Evolutionary conservation across 768 basidiomycete species (phyloP), one percentile per base, ranked within the genome.

Genomic region (Suillus paluster): DNA sequence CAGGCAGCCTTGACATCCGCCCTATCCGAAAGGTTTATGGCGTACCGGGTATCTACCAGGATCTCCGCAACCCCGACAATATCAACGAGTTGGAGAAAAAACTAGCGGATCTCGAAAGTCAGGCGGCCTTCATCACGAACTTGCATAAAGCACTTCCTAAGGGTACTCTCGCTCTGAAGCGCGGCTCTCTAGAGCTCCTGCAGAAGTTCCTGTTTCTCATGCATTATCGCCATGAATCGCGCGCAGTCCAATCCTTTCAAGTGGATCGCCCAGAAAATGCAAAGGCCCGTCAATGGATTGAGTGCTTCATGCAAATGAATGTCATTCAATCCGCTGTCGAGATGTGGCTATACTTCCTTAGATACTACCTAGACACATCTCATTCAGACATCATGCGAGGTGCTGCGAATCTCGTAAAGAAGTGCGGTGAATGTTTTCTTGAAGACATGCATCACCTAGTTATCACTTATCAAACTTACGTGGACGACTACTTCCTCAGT

Each of bases 171-270:
- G 50, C 60, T 19, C n/a, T 77, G n/a, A 66, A 71, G 23, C 62
- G 78, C 33, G 63, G 64, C 14, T 68, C 69, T 12, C 63, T 79
- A 4, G 69, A 73, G 7, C 66, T 59, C 3, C 61, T 79, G 30
- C 68, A 75, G 4, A 78, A 76, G 60, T 78, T 79, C 54, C 63
- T 78, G 14, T 77, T 77, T 59, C 34, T 79, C 23, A 75, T 78
- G 75, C 69, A 75, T 44, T 75, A 71, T 61, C 72, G 77, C 10
- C 64, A 63, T 17, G 64, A 60, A 19, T 64, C 66, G 3, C 52
- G 69, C 4, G 62, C 68, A 14, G 33, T 59, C 2, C 64, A 59
- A 11, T 75, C 77, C 60, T 75, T 72, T 41, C 63, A 73, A 23
- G 74, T 74, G 36, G 62, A 67, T 39, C 59, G 65, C 23, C 66